A percentile compares a stretch with the other conserved stretches of the same genome.
Conservation (phyloP, 345 rosid genomes). For the Eutrema heterophyllum region DNA sequence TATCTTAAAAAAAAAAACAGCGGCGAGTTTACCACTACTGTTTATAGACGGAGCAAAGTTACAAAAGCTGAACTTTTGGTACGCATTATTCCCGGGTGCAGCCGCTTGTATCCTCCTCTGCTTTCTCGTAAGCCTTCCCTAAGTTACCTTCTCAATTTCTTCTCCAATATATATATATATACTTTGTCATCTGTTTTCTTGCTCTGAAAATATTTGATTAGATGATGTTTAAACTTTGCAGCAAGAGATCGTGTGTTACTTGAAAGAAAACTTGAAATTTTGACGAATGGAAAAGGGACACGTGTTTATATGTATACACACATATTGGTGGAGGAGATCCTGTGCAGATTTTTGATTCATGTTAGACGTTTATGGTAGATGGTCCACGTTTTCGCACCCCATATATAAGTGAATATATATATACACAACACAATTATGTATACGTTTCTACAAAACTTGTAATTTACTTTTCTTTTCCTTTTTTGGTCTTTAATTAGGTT, state of each 20-base stretch:
- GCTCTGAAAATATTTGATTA: neutral
- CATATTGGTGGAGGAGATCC: slow-evolving; percentile 1
- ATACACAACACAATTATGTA: neutral
- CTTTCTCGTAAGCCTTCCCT: slow-evolving; percentile 49
- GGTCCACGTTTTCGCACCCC: slow-evolving; percentile 1
- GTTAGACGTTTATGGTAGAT: slow-evolving; percentile 16
- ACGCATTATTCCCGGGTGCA: slow-evolving; percentile 82
- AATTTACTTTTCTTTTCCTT: neutral
- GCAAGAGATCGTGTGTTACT: slow-evolving; percentile 68
- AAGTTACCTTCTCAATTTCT: neutral
- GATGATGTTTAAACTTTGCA: slow-evolving; percentile 32
- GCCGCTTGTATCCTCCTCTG: slow-evolving; percentile 78
- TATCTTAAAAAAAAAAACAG: slow-evolving; percentile 27
- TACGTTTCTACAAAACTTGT: slow-evolving; percentile 3
- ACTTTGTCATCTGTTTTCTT: neutral
- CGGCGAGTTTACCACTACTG: slow-evolving; percentile 90
- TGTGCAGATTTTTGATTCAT: slow-evolving; percentile 21
- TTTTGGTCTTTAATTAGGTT: neutral
- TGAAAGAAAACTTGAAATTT: slow-evolving; percentile 67
- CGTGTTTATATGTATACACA: neutral
- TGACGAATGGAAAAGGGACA: slow-evolving; percentile 23
- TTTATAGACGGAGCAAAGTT: slow-evolving; percentile 85
- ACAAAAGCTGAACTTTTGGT: slow-evolving; percentile 68
- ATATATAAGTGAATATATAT: neutral
- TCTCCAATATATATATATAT: neutral